A percentile compares a stretch with the other conserved stretches of the same genome.
phyloP scores from a whole-genome alignment of 2,329 filamentous ascomycete genomes.

The Stagonosporopsis chrysanthemi region DNA sequence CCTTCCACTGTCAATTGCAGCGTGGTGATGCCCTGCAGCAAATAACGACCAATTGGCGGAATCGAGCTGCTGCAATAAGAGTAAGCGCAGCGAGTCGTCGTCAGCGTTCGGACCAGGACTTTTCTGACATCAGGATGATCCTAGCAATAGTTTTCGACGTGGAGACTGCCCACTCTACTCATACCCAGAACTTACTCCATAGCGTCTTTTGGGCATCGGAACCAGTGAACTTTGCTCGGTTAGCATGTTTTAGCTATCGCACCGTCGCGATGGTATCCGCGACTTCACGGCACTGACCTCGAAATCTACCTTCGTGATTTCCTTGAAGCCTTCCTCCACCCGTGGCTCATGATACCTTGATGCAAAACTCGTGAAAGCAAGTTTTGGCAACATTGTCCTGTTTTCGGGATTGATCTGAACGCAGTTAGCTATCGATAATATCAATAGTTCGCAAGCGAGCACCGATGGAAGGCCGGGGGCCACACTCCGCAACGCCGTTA shows the following conservation, averaged over 20 bases:
- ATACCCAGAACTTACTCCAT: conserved; percentile 83
- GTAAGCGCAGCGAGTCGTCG: conserved; percentile 22
- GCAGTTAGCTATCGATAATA: conserved; percentile 25
- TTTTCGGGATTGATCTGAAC: conserved; percentile 80
- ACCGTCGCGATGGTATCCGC: conserved; percentile 1
- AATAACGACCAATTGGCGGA: conserved; percentile 16
- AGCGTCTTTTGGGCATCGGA: conserved; percentile 70
- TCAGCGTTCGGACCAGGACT: conserved; percentile 18
- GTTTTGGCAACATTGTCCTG: conserved; percentile 73
- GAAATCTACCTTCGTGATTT: conserved; percentile 80
- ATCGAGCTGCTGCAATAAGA: conserved; percentile 1
- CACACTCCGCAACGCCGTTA: conserved; percentile 17
- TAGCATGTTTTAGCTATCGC: conserved; percentile 25
- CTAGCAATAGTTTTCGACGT: background rate
- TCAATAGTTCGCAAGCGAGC: conserved; percentile 14
- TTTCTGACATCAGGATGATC: conserved; percentile 20
- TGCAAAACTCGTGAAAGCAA: conserved; percentile 81
- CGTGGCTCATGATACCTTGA: conserved; percentile 77
- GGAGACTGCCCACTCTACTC: conserved; percentile 21
- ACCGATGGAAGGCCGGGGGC: conserved; percentile 12
- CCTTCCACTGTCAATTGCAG: conserved; percentile 1
- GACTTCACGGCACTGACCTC: conserved; percentile 54
- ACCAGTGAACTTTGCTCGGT: conserved; percentile 66
- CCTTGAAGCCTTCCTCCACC: conserved; percentile 80
- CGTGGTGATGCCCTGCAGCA: conserved; percentile 6